Base-by-base conservation (phyloP, 2,329 filamentous ascomycete genomes). In the Geosmithia morbida region DNA sequence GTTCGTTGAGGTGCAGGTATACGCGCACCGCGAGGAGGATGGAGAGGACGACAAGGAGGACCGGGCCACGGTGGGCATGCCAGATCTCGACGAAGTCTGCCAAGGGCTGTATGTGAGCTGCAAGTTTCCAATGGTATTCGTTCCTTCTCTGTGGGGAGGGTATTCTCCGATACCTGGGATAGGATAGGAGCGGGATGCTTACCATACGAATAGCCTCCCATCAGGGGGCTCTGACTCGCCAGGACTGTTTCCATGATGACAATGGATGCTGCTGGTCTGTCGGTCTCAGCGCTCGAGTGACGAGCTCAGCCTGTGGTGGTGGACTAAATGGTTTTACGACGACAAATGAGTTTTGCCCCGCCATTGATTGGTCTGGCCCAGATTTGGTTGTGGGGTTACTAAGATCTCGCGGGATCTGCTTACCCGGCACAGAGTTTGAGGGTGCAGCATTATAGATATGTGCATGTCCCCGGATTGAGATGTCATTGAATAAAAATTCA, bases 31-130 rank as follows among this genome's bases (percentile, higher is more conserved):
- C 55, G 6, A 66, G 51, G 37, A 74, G 62, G 10, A 62, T 43
- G 2, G 61, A 50, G 46, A 71, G 60, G 2, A 61, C 53, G 37
- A 58, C 56, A 3, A 73, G 53, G 16, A 74, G 61, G 26, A 72
- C 63, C 1, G 66, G 60, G 16, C 68, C 67, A 19, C 71, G 66
- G 50, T 72, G 62, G 45, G 58, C 51, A 52, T 74, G 70, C 71
- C 71, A 75, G 10, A 63, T 49, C 44, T 69, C 66, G 11, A 70
- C 55, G 48, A 63, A 45, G 43, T 64, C 65, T 67, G 47, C 20
- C 20, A 33, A 16, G 19, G 19, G 3, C 18, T 18, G 4, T 20
- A 19, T 20, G 33, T 37, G 5, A 37, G 33, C 33, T 37, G 33
- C 33, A 37, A 13, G 33, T 37, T 30, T 16, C 14, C 33, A 13